phyloP scores from a whole-genome alignment of 805 yeast species.

The Schwanniomyces vanrijiae region DNA sequence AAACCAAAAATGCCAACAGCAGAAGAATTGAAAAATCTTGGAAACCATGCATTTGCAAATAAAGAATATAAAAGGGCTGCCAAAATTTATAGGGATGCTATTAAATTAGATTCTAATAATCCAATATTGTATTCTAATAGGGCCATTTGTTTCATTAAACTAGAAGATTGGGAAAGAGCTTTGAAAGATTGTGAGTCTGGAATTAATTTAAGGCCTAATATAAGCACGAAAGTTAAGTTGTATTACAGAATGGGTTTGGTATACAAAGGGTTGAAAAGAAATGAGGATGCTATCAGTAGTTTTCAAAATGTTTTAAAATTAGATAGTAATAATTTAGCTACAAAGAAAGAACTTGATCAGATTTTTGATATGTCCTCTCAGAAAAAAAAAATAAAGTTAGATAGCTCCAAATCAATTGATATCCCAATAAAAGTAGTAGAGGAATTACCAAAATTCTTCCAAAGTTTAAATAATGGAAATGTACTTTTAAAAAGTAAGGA shows the following conservation, averaged over 20 bases:
- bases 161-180: conserved; percentile 50
- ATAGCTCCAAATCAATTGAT: conserved; percentile 3
- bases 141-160: conserved; percentile 62
- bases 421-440: conserved; percentile 45
- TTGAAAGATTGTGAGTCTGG: conserved; percentile 52
- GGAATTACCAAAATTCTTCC: conserved; percentile 39
- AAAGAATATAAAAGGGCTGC: conserved; percentile 52
- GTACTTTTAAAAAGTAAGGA: background rate
- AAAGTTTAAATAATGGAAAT: background rate
- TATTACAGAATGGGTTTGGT: conserved; percentile 52
- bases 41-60: conserved; percentile 52
- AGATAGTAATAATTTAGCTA: conserved; percentile 42
- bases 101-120: conserved; percentile 45
- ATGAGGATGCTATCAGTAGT: conserved; percentile 22
- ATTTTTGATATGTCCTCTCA: background rate
- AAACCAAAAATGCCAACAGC: conserved; percentile 11
- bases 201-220: conserved; percentile 27
- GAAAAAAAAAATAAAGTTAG: conserved; percentile 2
- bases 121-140: conserved; percentile 66
- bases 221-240: conserved; percentile 44
- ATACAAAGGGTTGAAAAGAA: conserved; percentile 23
- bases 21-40: conserved; percentile 40
- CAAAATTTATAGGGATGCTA: conserved; percentile 54
- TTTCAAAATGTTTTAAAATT: conserved; percentile 37
- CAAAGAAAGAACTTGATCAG: conserved; percentile 34